Evolutionary conservation across 257 asterid species (phyloP).

Genomic region (Nemophila menziesii): DNA sequence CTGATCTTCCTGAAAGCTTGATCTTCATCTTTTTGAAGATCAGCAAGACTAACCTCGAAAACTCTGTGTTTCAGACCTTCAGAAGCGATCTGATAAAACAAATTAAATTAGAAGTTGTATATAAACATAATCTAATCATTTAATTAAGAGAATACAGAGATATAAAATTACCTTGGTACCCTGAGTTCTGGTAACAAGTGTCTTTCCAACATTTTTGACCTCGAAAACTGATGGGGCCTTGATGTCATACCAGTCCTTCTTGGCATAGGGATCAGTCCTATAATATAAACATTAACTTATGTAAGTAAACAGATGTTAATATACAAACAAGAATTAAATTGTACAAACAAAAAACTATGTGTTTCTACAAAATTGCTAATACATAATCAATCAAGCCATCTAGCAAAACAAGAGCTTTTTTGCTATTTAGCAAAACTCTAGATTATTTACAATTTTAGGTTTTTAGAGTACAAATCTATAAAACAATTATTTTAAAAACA

Average conservation of each 20-base stretch:
- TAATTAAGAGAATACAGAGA: neutral
- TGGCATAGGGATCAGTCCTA: slow-evolving; percentile 43
- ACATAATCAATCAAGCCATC: too few species aligned
- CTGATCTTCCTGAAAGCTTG: slow-evolving; percentile 23
- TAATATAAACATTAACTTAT: neutral
- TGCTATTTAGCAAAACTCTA: neutral
- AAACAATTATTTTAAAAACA: too few species aligned
- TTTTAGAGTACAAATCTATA: neutral
- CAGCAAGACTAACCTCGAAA: slow-evolving; percentile 19
- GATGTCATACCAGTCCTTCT: slow-evolving; percentile 66
- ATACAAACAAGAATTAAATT: too few species aligned
- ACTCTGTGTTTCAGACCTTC: slow-evolving; percentile 21
- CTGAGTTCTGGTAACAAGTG: slow-evolving; percentile 61
- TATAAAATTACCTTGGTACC: slow-evolving; percentile 41
- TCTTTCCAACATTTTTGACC: slow-evolving; percentile 41
- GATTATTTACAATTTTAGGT: too few species aligned
- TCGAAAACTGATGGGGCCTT: slow-evolving; percentile 49
- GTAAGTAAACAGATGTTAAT: neutral
- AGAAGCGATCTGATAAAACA: slow-evolving; percentile 17
- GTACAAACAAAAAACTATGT: too few species aligned
- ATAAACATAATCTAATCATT: neutral
- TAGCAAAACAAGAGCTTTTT: too few species aligned
- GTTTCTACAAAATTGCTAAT: too few species aligned
- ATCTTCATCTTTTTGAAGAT: slow-evolving; percentile 22
- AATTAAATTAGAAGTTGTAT: neutral